Evolutionary conservation across 1,284 basidiomycete genomes (phyloP), one percentile per base, ranked within the genome.

Genomic region (Hymenochaete sp.): DNA sequence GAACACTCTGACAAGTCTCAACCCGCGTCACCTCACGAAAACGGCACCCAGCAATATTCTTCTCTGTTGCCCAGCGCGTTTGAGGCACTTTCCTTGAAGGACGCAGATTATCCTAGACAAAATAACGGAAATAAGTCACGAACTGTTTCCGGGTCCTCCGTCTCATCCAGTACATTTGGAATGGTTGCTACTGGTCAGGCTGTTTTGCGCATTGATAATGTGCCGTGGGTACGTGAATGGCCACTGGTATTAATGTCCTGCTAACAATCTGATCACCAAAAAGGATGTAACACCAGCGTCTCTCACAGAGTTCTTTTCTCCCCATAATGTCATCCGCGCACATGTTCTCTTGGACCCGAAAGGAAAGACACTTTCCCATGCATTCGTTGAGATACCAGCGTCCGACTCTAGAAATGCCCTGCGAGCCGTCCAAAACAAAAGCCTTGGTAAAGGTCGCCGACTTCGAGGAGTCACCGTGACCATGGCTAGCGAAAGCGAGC

Each of bases 401-500:
- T 71, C 76, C 25, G 70, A 72, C 2, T 70, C 71, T 18, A 80
- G 82, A 6, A 75, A 78, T 40, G 79, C 83, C 27, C 66, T 88
- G 8, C 69, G 84, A 9, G 73, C 74, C 6, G 79, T 70, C 2
- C 70, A 75, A 53, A 45, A 50, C 18, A 74, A 73, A 52, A 70
- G 70, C 5, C 70, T 89, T 19, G 85, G 85, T 14, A 71, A 70
- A 50, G 85, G 85, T 40, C 77, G 75, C 53, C 68, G 85, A 32
- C 81, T 83, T 5, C 70, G 86, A 13, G 84, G 83, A 19, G 85
- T 89, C 25, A 88, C 85, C 4, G 71, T 89, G 38, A 89, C 86
- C 1, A 68, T 81, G 47, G 83, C 80, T 50, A 73, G 72, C 21
- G 82, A 87, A 58, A 79, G 78, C 53, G 85, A 88, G 56, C 67